Base-by-base conservation (phyloP, 2,329 filamentous ascomycete genomes). In the Graphiopsis chlorocephala region DNA sequence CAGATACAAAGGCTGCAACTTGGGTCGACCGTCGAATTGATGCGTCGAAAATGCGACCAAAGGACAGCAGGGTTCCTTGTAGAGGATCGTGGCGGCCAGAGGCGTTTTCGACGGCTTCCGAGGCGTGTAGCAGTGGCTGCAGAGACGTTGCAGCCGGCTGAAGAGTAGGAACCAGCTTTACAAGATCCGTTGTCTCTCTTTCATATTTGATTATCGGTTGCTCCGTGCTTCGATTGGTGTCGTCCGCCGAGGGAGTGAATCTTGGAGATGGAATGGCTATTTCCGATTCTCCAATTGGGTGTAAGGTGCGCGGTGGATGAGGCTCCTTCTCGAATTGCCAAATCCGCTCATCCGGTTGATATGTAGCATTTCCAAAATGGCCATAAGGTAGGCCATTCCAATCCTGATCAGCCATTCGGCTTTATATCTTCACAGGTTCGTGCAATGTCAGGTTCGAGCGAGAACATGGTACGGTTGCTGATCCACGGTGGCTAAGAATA, bases 321-420 rank as follows among this genome's bases (percentile, higher is more conserved):
- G 68, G 12, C 73, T 25, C 3, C 42, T 47, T 48, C 48, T 68
- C 65, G 55, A 72, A 73, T 20, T 45, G 69, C 85, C 85, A 87
- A 63, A 74, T 67, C 50, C 78, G 76, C 7, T 76, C 77, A 5
- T 84, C 79, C 1, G 78, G 65, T 63, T 81, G 73, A 72, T 86
- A 87, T 7, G 76, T 75, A 48, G 82, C 72, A 64, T 79, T 76
- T 65, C 85, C 85, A 65, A 83, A 78, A 70, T 85, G 82, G 74
- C 85, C 85, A 70, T 82, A 82, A 62, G 81, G 78, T 60, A 86
- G 78, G 76, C 83, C 79, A 69, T 77, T 78, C 42, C 78, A 73
- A 47, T 78, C 74, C 62, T 75, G 76, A 64, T 87, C 83, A 87
- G 82, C 83, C 85, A 88, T 88, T 78, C 71, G 84, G 83, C 76